Conservation (phyloP, 176 grass and related monocot species). For the Musa itinerans region DNA sequence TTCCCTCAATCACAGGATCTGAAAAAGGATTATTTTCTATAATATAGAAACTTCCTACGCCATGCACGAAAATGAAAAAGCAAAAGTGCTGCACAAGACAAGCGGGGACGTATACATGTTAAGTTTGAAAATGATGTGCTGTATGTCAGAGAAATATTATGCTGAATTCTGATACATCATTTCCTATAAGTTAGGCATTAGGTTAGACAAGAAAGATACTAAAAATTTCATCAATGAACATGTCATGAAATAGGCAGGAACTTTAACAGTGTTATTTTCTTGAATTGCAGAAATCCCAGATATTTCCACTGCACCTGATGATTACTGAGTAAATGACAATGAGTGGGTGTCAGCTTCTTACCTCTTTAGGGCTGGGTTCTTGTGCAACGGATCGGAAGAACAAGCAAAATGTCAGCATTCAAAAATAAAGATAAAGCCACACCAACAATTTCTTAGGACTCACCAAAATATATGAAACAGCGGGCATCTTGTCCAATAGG, state of each 20-base stretch:
- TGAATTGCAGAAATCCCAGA: not conserved
- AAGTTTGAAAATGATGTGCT: no score
- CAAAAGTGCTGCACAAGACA: no score
- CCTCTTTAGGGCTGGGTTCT: not conserved
- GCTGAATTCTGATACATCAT: not conserved
- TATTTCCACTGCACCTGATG: not conserved
- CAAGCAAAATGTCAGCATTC: slow-evolving; percentile 5
- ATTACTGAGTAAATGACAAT: not conserved
- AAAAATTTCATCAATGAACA: not conserved
- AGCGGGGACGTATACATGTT: no score
- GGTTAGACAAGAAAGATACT: not conserved
- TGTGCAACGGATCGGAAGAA: not conserved
- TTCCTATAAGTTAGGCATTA: not conserved
- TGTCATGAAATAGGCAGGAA: not conserved
- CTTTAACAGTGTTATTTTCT: no score
- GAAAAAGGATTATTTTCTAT: no score
- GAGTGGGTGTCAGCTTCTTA: not conserved
- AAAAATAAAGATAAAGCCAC: not conserved
- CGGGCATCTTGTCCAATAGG: not conserved
- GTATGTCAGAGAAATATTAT: not conserved
- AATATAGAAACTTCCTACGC: no score
- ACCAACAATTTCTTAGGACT: not conserved
- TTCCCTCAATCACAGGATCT: no score
- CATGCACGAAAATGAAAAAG: no score
- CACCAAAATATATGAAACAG: slow-evolving; percentile 6